Evolutionary conservation across 345 rosid genomes (phyloP).

Genomic region (Noccaea bulbosa): DNA sequence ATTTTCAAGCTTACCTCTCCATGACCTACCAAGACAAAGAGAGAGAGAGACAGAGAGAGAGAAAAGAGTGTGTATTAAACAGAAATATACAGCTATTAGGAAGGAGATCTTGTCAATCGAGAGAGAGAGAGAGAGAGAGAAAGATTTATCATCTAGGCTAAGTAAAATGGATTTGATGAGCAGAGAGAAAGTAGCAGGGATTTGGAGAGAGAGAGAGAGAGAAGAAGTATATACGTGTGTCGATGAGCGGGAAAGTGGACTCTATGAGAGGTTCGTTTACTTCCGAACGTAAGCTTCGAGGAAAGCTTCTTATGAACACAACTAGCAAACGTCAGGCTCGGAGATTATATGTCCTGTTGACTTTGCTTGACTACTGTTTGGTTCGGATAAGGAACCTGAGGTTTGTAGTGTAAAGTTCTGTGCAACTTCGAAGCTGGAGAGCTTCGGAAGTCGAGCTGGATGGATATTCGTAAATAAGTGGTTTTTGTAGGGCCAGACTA

Average conservation of each 20-base stretch:
- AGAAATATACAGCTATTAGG: no score
- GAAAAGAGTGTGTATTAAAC: background rate
- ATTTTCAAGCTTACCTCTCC: slow-evolving; percentile 47
- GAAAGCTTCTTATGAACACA: slow-evolving; percentile 19
- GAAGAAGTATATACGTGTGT: slow-evolving; percentile 21
- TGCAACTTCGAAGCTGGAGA: slow-evolving; percentile 7
- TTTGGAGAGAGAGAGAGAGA: slow-evolving; percentile 25
- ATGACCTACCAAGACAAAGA: slow-evolving; percentile 27
- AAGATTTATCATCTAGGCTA: slow-evolving; percentile 45
- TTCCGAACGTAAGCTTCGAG: slow-evolving; percentile 48
- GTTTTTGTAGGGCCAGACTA: slow-evolving; percentile 28
- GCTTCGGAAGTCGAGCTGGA: slow-evolving; percentile 44
- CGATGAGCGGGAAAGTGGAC: slow-evolving; percentile 49
- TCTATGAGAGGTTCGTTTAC: slow-evolving; percentile 29
- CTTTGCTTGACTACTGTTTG: slow-evolving; percentile 43
- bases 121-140: slow-evolving; percentile 23
- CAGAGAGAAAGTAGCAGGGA: slow-evolving; percentile 21
- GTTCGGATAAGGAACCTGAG: slow-evolving; percentile 43
- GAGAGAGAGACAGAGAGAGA: background rate
- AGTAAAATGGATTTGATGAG: slow-evolving; percentile 34
- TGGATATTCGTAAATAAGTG: slow-evolving; percentile 43
- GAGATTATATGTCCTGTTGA: slow-evolving; percentile 43
- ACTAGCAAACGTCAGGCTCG: slow-evolving; percentile 10
- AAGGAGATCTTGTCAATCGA: no score
- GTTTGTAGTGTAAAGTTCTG: slow-evolving; percentile 7